Base-by-base conservation (phyloP, 176 grass and related monocot species). In the Oryza glumipatula region DNA sequence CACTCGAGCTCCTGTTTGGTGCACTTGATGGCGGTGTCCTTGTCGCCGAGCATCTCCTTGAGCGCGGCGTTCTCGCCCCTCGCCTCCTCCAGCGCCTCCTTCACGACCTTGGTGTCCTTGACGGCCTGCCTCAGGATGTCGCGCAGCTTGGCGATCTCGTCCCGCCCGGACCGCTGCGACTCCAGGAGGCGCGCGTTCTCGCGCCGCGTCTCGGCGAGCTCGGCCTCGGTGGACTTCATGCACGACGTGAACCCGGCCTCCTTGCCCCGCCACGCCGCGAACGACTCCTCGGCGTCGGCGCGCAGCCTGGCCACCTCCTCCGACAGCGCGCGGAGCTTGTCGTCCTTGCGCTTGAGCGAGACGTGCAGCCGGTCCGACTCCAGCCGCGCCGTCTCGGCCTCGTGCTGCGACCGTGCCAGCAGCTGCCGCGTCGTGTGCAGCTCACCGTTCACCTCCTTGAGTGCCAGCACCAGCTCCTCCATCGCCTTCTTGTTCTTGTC, bases 41-140 rank as follows among this genome's bases (percentile, higher is more conserved):
- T 97, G 81, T 89, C 86, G 8, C 77, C 47, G 24, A 97, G 9
- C 28, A 76, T 44, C 71, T 88, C 87, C 79, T 85, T 89, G 63
- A 98, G 87, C 84, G 26, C 2, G 2, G 86, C 84, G 83, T 98
- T 98, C 75, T 98, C 92, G 0, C 4, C 74, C 21, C 87, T 67
- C 0, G 92, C 72, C 76, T 93, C 90, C 83, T 93, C 92, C 67
- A 94, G 56, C 24, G 91, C 91, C 88, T 98, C 92, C 88, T 93
- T 98, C 6, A 80, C 88, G 35, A 92, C 78, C 0, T 88, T 93
- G 21, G 84, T 76, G 74, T 98, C 95, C 71, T 90, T 93, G 5
- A 98, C 85, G 35, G 92, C 87, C 22, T 98, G 95, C 88, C 87
- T 98, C 68, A 98, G 83, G 82, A 98, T 95, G 88, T 98, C 91